phyloP scores from a whole-genome alignment of 306 rosid species.

The Alnus glutinosa region DNA sequence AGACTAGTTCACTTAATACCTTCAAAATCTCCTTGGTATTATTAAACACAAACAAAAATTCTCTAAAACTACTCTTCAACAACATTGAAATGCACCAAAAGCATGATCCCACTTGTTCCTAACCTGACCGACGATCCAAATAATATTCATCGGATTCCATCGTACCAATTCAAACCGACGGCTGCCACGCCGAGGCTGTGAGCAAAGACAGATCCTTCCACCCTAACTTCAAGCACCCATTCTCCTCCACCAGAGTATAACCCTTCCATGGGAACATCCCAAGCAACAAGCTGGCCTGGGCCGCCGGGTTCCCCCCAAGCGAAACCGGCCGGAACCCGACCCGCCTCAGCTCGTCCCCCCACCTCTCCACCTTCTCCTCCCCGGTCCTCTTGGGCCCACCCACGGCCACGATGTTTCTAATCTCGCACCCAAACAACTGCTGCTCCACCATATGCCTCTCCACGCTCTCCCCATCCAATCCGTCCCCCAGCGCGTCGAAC shows the following conservation, averaged over 20 bases:
- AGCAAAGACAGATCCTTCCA: conserved; percentile 93
- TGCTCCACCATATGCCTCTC: conserved; percentile 97
- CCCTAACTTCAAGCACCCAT: conserved; percentile 79
- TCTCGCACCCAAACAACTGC: conserved; percentile 88
- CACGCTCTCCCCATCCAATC: conserved; percentile 52
- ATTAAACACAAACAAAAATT: not conserved
- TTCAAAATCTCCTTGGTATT: not conserved
- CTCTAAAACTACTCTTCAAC: not conserved
- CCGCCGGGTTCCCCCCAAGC: conserved; percentile 86
- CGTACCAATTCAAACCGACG: conserved; percentile 43
- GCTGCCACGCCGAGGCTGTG: conserved; percentile 98
- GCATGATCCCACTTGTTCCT: not conserved
- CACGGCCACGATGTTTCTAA: conserved; percentile 87
- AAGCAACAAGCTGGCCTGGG: conserved; percentile 77
- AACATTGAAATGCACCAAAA: not conserved
- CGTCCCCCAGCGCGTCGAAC: conserved; percentile 97
- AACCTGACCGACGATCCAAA: not conserved
- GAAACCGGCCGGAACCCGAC: conserved; percentile 75
- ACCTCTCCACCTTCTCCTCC: conserved; percentile 75
- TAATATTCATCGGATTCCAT: not conserved
- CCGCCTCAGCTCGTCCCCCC: conserved; percentile 83
- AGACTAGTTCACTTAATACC: not conserved
- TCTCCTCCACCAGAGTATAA: conserved; percentile 85
- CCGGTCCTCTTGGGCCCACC: conserved; percentile 97
- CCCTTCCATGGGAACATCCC: conserved; percentile 99